phyloP scores from a whole-genome alignment of 2,329 filamentous ascomycete genomes.

The Daldinia sp. region DNA sequence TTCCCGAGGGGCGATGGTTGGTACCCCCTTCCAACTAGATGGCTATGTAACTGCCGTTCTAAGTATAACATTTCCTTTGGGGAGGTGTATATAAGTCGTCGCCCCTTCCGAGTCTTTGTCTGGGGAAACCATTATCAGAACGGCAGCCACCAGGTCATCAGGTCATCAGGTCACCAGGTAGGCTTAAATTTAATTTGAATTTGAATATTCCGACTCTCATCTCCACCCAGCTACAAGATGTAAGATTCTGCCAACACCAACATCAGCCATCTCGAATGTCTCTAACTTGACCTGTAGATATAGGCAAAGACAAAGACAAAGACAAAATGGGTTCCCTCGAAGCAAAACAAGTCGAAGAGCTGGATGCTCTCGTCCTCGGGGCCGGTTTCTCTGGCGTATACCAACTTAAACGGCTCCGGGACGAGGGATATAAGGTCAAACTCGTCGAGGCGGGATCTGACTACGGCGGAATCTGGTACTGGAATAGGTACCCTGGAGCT shows the following conservation, averaged over 20 bases:
- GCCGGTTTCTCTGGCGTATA: constrained; percentile 54
- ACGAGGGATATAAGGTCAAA: constrained; percentile 53
- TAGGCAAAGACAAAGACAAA: constrained; percentile 9
- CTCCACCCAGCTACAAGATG: neutral
- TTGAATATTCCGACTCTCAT: neutral
- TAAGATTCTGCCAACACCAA: neutral
- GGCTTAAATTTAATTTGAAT: neutral
- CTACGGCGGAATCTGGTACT: constrained; percentile 60
- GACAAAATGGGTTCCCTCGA: constrained; percentile 32
- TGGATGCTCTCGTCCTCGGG: constrained; percentile 57
- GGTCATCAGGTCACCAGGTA: neutral
- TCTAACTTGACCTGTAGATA: neutral
- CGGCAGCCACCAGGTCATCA: neutral
- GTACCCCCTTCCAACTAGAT: neutral
- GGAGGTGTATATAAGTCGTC: constrained; percentile 19
- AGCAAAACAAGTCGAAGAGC: constrained; percentile 28
- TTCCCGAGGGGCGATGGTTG: constrained; percentile 8
- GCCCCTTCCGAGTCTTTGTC: neutral
- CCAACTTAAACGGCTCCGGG: constrained; percentile 54
- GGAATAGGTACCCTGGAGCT: constrained; percentile 59
- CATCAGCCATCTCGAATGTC: neutral
- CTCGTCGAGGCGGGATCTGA: constrained; percentile 55
- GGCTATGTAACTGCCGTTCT: constrained; percentile 4
- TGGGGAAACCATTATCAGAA: neutral
- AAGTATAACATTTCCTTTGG: constrained; percentile 2